These are phyloP conservation scores for Camillea tinctor DNA, from an alignment of 2,329 filamentous ascomycete species.

Conservation along the genomic window DNA sequence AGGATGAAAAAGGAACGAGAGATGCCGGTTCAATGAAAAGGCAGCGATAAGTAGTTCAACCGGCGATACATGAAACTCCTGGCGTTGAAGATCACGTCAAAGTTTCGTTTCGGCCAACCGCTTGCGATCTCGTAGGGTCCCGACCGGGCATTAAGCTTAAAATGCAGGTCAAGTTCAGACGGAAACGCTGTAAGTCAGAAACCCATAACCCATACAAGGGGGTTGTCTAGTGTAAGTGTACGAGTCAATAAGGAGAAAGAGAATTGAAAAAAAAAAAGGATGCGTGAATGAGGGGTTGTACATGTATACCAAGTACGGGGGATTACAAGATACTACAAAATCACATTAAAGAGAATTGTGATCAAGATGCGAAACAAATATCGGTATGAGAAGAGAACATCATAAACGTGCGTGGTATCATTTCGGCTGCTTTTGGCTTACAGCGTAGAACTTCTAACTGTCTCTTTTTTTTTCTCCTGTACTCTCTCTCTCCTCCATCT, in stretches of 20 bases:
- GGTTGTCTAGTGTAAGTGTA: background rate
- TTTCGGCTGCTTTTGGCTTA: background rate
- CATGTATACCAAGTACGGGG: no score
- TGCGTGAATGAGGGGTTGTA: no score
- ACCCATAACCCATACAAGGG: background rate
- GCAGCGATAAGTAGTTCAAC: background rate
- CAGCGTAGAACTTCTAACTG: background rate
- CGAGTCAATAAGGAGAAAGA: background rate
- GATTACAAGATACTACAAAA: no score
- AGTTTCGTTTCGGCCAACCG: constrained; percentile 1
- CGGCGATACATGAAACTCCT: background rate
- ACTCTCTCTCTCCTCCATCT: background rate
- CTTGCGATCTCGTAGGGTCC: background rate
- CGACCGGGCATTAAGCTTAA: background rate
- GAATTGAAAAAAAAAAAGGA: background rate
- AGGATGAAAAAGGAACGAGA: background rate
- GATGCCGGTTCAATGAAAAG: background rate
- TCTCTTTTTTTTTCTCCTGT: background rate
- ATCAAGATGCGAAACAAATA: background rate
- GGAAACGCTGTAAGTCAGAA: background rate
- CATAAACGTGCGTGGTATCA: background rate
- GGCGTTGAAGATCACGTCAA: background rate
- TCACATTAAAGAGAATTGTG: no score
- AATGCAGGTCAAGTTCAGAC: background rate
- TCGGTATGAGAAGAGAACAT: background rate